Evolutionary conservation across 768 basidiomycete genomes (phyloP), one percentile per base, ranked within the genome.

Genomic region (Phanerochaete carnosa): DNA sequence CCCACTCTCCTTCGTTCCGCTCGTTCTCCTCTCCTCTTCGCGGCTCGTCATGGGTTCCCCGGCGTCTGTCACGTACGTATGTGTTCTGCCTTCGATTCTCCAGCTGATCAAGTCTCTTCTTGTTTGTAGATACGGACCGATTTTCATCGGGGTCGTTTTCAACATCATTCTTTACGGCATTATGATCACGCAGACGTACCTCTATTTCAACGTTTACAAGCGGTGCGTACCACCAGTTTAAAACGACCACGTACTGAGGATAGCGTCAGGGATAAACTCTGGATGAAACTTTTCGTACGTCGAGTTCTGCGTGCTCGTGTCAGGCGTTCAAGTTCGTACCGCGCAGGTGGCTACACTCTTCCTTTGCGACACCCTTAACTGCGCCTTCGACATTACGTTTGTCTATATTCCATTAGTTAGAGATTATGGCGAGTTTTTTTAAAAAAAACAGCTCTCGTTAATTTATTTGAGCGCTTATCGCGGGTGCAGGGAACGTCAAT

Each of bases 151-250:
- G n/a, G 74, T 77, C 57, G 66, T 75, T 15, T 66, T 82, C 69
- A 82, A 82, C 60, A 66, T 81, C 23, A 56, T 80, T 15, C 72
- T 83, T 11, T 80, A 79, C 60, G 81, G 80, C 1, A 77, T 83
- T 46, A 81, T 81, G 77, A 75, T 79, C 50, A 76, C 75, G 0
- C 78, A 85, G 68, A 69, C 76, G 11, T 79, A 79, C 59, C 39
- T 84, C 5, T 84, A 84, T 67, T 79, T 74, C 65, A 75, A 72
- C 47, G 72, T 75, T 0, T 79, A 72, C 68, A 77, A 76, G 60
- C 67, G 64, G 81, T 74, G 37, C 61, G 70, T 65, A 15, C 23
- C 26, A 45, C 16, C 19, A 33, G 19, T 54, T 53, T 19, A 16
- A n/a, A 25, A 45, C 15, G 26, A 15, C 13, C 63, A 23, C 33